Conservation (phyloP, 2,329 filamentous ascomycete genomes). For the Fusarium aywerte region DNA sequence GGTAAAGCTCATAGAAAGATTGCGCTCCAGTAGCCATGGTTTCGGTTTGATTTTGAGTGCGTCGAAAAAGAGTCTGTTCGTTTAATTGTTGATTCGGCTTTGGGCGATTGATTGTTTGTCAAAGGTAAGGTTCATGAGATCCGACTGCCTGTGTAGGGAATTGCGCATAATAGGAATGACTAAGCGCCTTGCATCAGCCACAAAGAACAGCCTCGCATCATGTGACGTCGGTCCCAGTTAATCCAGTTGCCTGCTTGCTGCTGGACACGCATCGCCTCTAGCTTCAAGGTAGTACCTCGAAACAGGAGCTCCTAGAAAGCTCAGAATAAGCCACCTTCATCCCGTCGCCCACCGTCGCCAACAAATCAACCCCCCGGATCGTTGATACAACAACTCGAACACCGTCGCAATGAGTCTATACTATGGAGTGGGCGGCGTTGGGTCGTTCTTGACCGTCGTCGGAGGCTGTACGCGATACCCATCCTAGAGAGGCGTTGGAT, state of each 20-base stretch:
- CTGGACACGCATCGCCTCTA: slow-evolving; percentile 43
- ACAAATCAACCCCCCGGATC: slow-evolving; percentile 31
- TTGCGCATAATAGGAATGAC: slow-evolving; percentile 36
- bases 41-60: neutral
- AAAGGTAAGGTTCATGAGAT: slow-evolving; percentile 30
- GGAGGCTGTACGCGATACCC: slow-evolving; percentile 75
- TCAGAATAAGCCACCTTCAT: slow-evolving; percentile 38
- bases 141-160: slow-evolving; percentile 23
- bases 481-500: slow-evolving; percentile 9
- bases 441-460: slow-evolving; percentile 75
- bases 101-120: slow-evolving; percentile 18
- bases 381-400: slow-evolving; percentile 40
- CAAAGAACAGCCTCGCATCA: slow-evolving; percentile 47
- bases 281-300: slow-evolving; percentile 43
- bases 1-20: slow-evolving; percentile 93
- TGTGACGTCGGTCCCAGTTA: slow-evolving; percentile 50
- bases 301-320: slow-evolving; percentile 48
- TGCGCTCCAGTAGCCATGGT: slow-evolving; percentile 63
- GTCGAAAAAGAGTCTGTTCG: neutral
- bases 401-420: slow-evolving; percentile 72
- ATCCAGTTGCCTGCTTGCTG: slow-evolving; percentile 41
- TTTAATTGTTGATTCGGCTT: slow-evolving; percentile 4
- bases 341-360: slow-evolving; percentile 37
- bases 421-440: slow-evolving; percentile 76
- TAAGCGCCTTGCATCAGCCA: slow-evolving; percentile 35